phyloP scores from a whole-genome alignment of 768 basidiomycete species.

The Tulasnella sp. region DNA sequence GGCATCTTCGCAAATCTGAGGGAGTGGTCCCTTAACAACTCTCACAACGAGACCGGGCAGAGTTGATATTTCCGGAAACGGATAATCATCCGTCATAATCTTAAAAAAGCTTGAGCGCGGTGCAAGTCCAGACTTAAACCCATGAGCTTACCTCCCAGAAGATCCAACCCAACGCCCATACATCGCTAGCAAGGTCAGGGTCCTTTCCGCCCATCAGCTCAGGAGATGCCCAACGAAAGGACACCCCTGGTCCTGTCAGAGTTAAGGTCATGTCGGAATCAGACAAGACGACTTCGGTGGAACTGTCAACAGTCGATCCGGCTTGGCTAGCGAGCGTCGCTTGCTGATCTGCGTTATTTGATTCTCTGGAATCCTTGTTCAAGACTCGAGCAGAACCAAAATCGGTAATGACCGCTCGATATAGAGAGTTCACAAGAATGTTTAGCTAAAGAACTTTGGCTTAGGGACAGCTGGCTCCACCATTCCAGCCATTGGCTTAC shows the following conservation, averaged over 20 bases:
- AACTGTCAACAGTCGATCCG: not conserved
- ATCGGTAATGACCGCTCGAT: not conserved
- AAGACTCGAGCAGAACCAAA: not conserved
- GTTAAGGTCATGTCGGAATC: not conserved
- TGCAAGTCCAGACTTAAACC: too few relatives aligned
- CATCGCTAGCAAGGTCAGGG: not conserved
- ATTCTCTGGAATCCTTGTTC: not conserved
- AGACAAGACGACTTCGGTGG: not conserved
- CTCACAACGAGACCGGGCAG: too few relatives aligned
- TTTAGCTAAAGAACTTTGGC: not conserved
- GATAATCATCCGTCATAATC: too few relatives aligned
- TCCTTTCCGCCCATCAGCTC: not conserved
- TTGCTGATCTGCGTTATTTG: too few relatives aligned
- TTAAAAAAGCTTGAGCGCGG: too few relatives aligned
- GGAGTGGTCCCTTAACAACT: too few relatives aligned
- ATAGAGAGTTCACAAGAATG: too few relatives aligned
- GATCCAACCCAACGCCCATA: not conserved
- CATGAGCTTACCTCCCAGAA: not conserved
- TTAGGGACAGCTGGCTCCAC: not conserved
- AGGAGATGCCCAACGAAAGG: not conserved
- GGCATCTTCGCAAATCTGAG: too few relatives aligned
- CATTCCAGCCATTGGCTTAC: not conserved
- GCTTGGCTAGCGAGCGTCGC: not conserved
- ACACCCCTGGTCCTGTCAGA: not conserved
- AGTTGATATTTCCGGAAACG: too few relatives aligned